Evolutionary conservation across 208 protist genomes (phyloP).

Genomic region (Crithidia acanthocephali): DNA sequence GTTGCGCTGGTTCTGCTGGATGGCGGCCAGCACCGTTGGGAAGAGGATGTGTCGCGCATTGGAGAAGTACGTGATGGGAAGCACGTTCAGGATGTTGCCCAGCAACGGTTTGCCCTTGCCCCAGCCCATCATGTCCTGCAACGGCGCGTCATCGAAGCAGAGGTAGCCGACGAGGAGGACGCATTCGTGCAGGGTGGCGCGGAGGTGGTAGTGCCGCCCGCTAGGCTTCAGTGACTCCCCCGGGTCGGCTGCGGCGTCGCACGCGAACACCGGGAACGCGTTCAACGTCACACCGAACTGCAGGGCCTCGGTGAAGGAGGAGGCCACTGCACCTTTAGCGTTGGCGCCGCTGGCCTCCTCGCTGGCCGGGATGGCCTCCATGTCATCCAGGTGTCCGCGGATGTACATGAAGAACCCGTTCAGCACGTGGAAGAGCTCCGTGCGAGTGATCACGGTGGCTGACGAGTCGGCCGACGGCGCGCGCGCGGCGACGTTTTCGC

Average conservation of each 20-base stretch:
- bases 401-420: conserved; percentile 76
- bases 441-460: conserved; percentile 58
- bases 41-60: conserved; percentile 85
- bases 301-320: conserved; percentile 79
- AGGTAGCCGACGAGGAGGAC: conserved; percentile 83
- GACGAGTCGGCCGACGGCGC: conserved; percentile 2
- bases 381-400: conserved; percentile 48
- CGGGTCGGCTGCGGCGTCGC: not conserved
- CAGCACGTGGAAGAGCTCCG: conserved; percentile 79
- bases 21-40: conserved; percentile 66
- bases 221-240: conserved; percentile 30
- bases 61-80: conserved; percentile 86
- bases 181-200: conserved; percentile 81
- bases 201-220: conserved; percentile 50
- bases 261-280: conserved; percentile 45
- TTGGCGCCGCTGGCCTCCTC: conserved; percentile 24
- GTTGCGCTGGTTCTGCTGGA: conserved; percentile 63
- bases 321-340: conserved; percentile 16
- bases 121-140: conserved; percentile 88
- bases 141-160: conserved; percentile 66
- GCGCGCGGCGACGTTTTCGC: conserved; percentile 15
- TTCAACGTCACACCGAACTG: conserved; percentile 74
- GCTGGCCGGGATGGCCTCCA: conserved; percentile 54
- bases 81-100: conserved; percentile 55
- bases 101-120: conserved; percentile 73